Evolutionary conservation across 805 yeast genomes (phyloP).

Genomic region (Sugiyamaella americana): DNA sequence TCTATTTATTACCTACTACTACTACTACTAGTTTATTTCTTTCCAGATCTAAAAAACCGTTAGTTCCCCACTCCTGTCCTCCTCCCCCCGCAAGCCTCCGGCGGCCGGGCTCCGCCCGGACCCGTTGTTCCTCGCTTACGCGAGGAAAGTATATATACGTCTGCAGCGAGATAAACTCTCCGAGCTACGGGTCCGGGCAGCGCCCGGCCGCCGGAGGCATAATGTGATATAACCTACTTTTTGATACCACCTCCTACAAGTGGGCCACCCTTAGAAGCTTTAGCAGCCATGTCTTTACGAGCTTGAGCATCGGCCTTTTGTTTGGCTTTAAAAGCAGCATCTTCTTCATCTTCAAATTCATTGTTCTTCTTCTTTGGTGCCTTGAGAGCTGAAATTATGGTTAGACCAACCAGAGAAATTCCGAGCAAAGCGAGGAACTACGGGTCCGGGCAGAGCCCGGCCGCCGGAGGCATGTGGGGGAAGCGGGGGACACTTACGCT

Average conservation of each 20-base stretch:
- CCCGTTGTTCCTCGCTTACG: too few species aligned
- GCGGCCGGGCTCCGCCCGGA: too few species aligned
- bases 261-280: slow-evolving; percentile 88
- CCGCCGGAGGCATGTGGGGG: neutral
- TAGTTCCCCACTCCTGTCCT: neutral
- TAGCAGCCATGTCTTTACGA: slow-evolving; percentile 79
- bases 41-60: slow-evolving; percentile 16
- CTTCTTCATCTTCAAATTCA: slow-evolving; percentile 73
- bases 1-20: neutral
- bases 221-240: slow-evolving; percentile 43
- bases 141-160: too few species aligned
- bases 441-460: neutral
- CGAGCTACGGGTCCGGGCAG: too few species aligned
- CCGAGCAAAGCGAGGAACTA: neutral
- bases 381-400: slow-evolving; percentile 45
- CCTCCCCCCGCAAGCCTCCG: too few species aligned
- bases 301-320: slow-evolving; percentile 94
- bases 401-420: neutral
- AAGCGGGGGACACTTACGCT: slow-evolving; percentile 48
- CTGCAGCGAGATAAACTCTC: neutral
- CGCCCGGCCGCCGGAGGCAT: too few species aligned
- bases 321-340: slow-evolving; percentile 82
- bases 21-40: slow-evolving; percentile 12
- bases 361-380: slow-evolving; percentile 76
- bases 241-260: slow-evolving; percentile 92